These are phyloP conservation scores for Hygrophila difformis DNA, from an alignment of 257 asterid genomes.

Conservation along the genomic window DNA sequence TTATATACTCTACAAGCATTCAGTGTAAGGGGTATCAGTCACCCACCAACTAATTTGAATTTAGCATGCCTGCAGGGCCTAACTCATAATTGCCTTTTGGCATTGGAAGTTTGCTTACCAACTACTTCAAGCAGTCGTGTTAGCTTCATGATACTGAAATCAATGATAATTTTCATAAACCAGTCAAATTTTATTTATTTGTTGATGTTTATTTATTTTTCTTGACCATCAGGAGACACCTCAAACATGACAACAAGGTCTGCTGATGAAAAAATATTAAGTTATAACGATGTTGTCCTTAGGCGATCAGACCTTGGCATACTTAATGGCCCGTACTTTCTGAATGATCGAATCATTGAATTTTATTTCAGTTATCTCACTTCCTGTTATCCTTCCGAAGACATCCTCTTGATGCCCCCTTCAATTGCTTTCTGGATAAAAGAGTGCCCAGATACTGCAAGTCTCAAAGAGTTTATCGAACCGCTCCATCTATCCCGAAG, in stretches of 20 bases:
- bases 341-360: constrained; percentile 77
- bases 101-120: no score
- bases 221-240: no score
- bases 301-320: constrained; percentile 62
- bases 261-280: constrained; percentile 52
- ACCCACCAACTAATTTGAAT: no score
- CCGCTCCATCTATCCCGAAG: constrained; percentile 51
- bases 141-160: no score
- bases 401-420: constrained; percentile 63
- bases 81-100: no score
- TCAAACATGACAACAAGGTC: constrained; percentile 27
- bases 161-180: no score
- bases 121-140: no score
- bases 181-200: no score
- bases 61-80: no score
- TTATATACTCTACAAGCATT: no score
- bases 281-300: constrained; percentile 71
- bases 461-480: constrained; percentile 47
- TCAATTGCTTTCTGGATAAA: constrained; percentile 80
- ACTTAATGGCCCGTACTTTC: constrained; percentile 58
- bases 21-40: no score
- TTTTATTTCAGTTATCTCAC: constrained; percentile 70
- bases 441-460: constrained; percentile 48
- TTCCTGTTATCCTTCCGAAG: constrained; percentile 39
- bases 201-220: no score